Base-by-base conservation (phyloP, 768 basidiomycete species). In the Cystofilobasidium macerans region DNA sequence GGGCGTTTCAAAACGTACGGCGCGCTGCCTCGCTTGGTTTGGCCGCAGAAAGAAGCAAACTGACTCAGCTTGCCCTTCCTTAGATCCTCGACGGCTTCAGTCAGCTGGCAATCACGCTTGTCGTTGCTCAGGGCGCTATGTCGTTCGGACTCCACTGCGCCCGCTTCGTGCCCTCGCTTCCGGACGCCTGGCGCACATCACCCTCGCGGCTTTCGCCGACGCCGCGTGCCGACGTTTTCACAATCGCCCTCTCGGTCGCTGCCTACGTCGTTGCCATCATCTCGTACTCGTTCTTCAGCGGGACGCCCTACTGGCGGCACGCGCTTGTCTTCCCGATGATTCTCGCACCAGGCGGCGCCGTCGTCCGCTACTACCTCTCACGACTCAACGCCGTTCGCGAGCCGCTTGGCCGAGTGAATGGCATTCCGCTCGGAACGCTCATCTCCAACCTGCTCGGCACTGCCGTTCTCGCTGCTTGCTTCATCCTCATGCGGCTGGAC, bases 131-230 rank as follows among this genome's bases (percentile, higher is more conserved):
- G 38, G 58, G 47, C 26, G 28, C 65, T 11, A 38, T 66, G 35
- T 60, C 65, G n/a, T 54, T 66, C 48, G 65, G 65, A 1, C 26
- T 61, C 32, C 65, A 66, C 51, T 48, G 60, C 33, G 43, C 65
- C 35, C 30, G 47, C n/a, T 30, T 26, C 26, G 3, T 66, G 35
- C 65, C 58, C n/a, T 33, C 47, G 45, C 30, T 66, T 22, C 65
- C 65, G 11, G 28, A 26, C 22, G 43, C n/a, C 12, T 48, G 35
- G 42, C 28, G 18, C 8, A 36, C 48, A 18, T 48, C 56, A 24
- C 56, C 57, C 42, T 42, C 59, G 47, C 65, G 35, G 18, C 38
- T 26, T 32, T 54, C 40, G 14, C 48, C 36, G 26, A 66, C 65
- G 1, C 45, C 30, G 11, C 28, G 32, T 2, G 28, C 53, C 24